These are phyloP conservation scores for Dactylellina haptotyla DNA, from an alignment of 2,329 filamentous ascomycete genomes.

Conservation along the genomic window DNA sequence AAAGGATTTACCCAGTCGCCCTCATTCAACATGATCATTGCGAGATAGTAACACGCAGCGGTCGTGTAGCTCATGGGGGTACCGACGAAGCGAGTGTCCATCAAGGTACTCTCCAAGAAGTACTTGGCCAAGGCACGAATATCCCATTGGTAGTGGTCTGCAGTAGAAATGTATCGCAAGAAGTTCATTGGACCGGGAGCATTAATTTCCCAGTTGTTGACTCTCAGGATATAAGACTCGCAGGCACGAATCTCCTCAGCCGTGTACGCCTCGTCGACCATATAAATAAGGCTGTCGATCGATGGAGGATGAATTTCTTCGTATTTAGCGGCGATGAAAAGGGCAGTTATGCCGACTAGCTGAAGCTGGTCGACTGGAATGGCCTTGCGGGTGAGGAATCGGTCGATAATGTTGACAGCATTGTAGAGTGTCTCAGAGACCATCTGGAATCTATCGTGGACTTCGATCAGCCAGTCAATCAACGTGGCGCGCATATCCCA, in stretches of 20 bases:
- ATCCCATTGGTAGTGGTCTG: constrained; percentile 95
- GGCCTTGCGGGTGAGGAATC: constrained; percentile 92
- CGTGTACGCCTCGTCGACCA: constrained; percentile 93
- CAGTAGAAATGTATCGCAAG: constrained; percentile 94
- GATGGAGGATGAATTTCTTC: constrained; percentile 97
- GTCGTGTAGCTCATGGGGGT: constrained; percentile 89
- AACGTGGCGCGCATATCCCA: constrained; percentile 98
- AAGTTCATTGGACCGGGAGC: constrained; percentile 99
- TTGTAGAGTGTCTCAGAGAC: constrained; percentile 95
- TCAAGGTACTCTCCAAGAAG: constrained; percentile 93
- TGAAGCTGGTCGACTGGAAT: constrained; percentile 95
- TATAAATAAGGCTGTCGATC: constrained; percentile 93
- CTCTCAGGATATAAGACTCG: constrained; percentile 96
- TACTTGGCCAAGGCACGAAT: constrained; percentile 96
- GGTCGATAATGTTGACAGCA: constrained; percentile 95
- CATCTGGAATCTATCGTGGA: constrained; percentile 88
- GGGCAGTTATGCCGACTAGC: constrained; percentile 92
- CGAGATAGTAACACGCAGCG: constrained; percentile 90
- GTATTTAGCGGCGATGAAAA: constrained; percentile 96
- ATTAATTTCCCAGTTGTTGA: constrained; percentile 93
- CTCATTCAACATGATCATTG: constrained; percentile 87
- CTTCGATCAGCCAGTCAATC: constrained; percentile 98
- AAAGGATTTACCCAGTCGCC: constrained; percentile 82
- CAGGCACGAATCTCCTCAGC: constrained; percentile 87
- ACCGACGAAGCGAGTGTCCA: constrained; percentile 97